Base-by-base conservation (phyloP, 345 rosid genomes). In the Brassica nigra region DNA sequence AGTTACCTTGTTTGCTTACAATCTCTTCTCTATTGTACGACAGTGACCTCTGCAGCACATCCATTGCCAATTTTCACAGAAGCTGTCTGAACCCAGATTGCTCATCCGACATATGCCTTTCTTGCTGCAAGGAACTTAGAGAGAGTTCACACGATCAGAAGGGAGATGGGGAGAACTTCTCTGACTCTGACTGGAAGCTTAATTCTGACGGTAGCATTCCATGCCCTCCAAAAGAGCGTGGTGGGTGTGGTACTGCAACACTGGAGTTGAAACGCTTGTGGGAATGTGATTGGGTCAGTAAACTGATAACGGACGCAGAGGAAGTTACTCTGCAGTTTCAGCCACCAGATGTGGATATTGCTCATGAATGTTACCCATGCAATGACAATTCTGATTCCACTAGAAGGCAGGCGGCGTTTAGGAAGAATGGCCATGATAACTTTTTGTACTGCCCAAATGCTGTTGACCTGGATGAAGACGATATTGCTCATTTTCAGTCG, bases 361-460 rank as follows among this genome's bases (percentile, higher is more conserved):
- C 78, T 76, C 80, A 76, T 65, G 85, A 79, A 55, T 90, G 95
- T 78, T 76, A 86, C 75, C 55, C 75, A 23, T 90, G 93, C n/a
- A 62, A 3, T 33, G 14, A 18, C 1, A 67, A 6, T 65, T 86
- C 83, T 73, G 86, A 81, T 64, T 70, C 79, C 29, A 9, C n/a
- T 0, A 44, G 78, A 44, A 59, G 91, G 82, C 68, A 85, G 82
- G 88, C 94, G 1, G 90, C 97, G 1, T 84, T 78, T 29, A 86
- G 93, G 54, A 77, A 85, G 47, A 86, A 78, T 65, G 66, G 83
- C 29, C 58, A 67, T 83, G 94, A 88, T 66, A 92, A 90, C 72
- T 90, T 83, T 77, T 78, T 94, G 36, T 92, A 87, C 76, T 74
- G 88, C 49, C 98, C 97, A 61, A 73, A 30, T 62, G 93, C 89